Conservation (phyloP, 75 land plant genomes). For the Sequoiadendron giganteum region DNA sequence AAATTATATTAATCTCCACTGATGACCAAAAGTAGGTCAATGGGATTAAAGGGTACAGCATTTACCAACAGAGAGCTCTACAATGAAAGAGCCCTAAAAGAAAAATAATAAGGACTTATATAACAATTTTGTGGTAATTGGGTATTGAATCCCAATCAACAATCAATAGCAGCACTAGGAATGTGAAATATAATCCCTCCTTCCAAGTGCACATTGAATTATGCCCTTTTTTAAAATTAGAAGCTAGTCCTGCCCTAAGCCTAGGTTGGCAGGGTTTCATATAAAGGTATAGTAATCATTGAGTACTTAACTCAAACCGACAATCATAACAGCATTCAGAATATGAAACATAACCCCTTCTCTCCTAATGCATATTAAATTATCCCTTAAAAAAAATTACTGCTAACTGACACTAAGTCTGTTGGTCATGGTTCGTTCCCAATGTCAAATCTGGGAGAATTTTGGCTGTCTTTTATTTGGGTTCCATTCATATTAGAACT, state of each 20-base stretch:
- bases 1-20: too few relatives aligned
- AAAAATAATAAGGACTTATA: neutral
- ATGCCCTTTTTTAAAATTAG: neutral
- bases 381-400: too few relatives aligned
- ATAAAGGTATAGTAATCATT: neutral
- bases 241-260: neutral
- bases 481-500: too few relatives aligned
- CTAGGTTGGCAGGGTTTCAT: neutral
- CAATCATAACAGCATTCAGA: neutral
- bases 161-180: neutral
- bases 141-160: neutral
- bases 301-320: neutral
- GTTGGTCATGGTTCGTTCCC: too few relatives aligned
- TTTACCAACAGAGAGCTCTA: too few relatives aligned
- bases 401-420: too few relatives aligned
- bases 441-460: too few relatives aligned
- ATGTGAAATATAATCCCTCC: neutral
- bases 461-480: too few relatives aligned
- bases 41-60: too few relatives aligned
- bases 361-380: too few relatives aligned
- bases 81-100: too few relatives aligned
- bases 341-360: neutral
- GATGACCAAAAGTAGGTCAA: too few relatives aligned
- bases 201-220: neutral
- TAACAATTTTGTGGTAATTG: neutral